phyloP scores from a whole-genome alignment of 2,329 filamentous ascomycete genomes.

The Talaromyces sp. region DNA sequence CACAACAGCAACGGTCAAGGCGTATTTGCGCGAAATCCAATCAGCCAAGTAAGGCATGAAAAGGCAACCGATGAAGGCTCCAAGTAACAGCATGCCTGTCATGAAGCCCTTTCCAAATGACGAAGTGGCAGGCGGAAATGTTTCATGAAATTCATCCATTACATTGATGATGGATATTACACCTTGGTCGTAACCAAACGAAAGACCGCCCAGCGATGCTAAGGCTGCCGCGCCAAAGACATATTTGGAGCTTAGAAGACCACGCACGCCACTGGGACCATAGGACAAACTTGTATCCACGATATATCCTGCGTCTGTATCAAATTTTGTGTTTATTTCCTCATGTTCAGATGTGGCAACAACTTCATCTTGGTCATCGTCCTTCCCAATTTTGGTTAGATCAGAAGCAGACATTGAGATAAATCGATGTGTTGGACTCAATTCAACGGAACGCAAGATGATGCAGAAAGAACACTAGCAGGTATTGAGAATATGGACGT shows the following conservation, averaged over 20 bases:
- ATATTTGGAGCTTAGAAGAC: slow-evolving; percentile 24
- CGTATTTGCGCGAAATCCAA: slow-evolving; percentile 47
- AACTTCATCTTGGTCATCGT: too few relatives aligned
- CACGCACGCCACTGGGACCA: background rate
- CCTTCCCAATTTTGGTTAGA: too few relatives aligned
- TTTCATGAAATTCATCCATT: slow-evolving; percentile 50
- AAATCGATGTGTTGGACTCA: too few relatives aligned
- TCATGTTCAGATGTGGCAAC: too few relatives aligned
- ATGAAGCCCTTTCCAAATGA: slow-evolving; percentile 30
- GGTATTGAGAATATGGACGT: too few relatives aligned
- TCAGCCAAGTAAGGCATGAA: slow-evolving; percentile 41
- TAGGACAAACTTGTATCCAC: too few relatives aligned
- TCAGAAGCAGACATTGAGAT: too few relatives aligned
- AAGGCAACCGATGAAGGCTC: slow-evolving; percentile 39
- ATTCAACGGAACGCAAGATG: too few relatives aligned
- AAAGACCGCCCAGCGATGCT: slow-evolving; percentile 46
- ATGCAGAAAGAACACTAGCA: too few relatives aligned
- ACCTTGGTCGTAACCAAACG: slow-evolving; percentile 45
- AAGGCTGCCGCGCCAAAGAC: slow-evolving; percentile 50
- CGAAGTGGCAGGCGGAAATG: slow-evolving; percentile 42
- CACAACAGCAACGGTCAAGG: slow-evolving; percentile 31
- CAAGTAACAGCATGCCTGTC: slow-evolving; percentile 48
- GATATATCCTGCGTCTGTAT: too few relatives aligned
- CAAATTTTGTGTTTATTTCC: too few relatives aligned
- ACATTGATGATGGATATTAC: slow-evolving; percentile 46